Evolutionary conservation across 2,329 filamentous ascomycete genomes (phyloP).

Genomic region (Aulographum hederae): DNA sequence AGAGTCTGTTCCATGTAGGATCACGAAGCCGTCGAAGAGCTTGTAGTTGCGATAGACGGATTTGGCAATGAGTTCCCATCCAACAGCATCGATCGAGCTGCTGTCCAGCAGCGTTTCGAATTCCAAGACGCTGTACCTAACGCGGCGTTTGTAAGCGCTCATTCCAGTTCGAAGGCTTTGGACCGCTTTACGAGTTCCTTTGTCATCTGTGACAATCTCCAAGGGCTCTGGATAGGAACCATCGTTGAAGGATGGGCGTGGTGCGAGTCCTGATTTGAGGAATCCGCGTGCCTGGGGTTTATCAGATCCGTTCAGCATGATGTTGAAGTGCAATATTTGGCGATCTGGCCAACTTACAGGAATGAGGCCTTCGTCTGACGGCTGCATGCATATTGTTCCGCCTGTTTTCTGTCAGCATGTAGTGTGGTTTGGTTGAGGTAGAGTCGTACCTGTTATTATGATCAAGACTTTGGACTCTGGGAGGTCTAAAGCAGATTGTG

Average conservation of each 20-base stretch:
- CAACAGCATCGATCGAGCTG: constrained; percentile 69
- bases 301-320: constrained; percentile 6
- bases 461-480: constrained; percentile 72
- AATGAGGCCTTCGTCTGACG: constrained; percentile 59
- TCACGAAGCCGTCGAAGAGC: constrained; percentile 77
- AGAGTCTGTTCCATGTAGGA: constrained; percentile 81
- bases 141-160: constrained; percentile 61
- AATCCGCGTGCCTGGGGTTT: constrained; percentile 52
- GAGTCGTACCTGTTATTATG: constrained; percentile 61
- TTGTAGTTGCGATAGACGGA: constrained; percentile 74
- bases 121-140: constrained; percentile 71
- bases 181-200: constrained; percentile 31
- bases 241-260: constrained; percentile 75
- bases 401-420: constrained; percentile 15
- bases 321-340: not conserved
- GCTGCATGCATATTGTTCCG: constrained; percentile 81
- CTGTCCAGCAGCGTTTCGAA: constrained; percentile 76
- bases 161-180: constrained; percentile 61
- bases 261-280: constrained; percentile 63
- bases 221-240: constrained; percentile 37
- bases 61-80: constrained; percentile 70
- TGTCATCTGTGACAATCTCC: constrained; percentile 34
- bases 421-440: not conserved
- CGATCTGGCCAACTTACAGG: constrained; percentile 32
- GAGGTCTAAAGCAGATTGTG: too few species aligned